Conservation (phyloP, 2,329 filamentous ascomycete species). For the Polytolypa hystricis region DNA sequence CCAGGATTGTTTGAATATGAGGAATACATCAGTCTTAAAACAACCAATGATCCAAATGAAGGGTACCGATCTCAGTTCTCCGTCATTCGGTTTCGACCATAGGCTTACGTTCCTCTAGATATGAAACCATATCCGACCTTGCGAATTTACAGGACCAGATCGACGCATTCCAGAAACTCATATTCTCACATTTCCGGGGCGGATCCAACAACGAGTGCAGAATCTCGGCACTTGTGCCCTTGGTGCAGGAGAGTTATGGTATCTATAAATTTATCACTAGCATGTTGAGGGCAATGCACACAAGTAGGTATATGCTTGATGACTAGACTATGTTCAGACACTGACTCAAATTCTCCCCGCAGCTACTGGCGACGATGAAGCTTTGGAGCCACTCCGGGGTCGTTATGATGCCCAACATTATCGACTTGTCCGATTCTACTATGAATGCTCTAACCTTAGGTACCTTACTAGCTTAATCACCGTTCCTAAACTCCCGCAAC, state of each 20-base stretch:
- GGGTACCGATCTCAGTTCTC: constrained; percentile 45
- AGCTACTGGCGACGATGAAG: constrained; percentile 89
- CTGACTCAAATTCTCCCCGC: neutral
- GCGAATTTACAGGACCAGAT: constrained; percentile 98
- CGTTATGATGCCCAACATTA: constrained; percentile 95
- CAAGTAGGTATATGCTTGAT: constrained; percentile 48
- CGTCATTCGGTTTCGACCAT: too few relatives aligned
- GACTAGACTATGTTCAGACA: neutral
- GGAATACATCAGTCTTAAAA: constrained; percentile 95
- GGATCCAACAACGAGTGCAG: constrained; percentile 92
- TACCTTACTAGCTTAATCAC: constrained; percentile 95
- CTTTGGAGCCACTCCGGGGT: constrained; percentile 72
- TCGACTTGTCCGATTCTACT: constrained; percentile 94
- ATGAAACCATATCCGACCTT: constrained; percentile 90
- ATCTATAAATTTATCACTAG: constrained; percentile 99
- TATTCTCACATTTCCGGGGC: constrained; percentile 90
- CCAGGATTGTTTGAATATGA: constrained; percentile 86
- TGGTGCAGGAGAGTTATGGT: constrained; percentile 96
- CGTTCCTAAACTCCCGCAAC: constrained; percentile 88
- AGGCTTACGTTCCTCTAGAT: constrained; percentile 31
- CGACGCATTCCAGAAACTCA: constrained; percentile 94
- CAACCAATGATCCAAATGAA: constrained; percentile 97
- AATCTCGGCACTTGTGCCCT: constrained; percentile 82
- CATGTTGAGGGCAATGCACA: constrained; percentile 98
- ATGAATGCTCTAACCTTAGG: constrained; percentile 94